phyloP scores from a whole-genome alignment of 2,329 filamentous ascomycete genomes.

The Lachnellula arida region DNA sequence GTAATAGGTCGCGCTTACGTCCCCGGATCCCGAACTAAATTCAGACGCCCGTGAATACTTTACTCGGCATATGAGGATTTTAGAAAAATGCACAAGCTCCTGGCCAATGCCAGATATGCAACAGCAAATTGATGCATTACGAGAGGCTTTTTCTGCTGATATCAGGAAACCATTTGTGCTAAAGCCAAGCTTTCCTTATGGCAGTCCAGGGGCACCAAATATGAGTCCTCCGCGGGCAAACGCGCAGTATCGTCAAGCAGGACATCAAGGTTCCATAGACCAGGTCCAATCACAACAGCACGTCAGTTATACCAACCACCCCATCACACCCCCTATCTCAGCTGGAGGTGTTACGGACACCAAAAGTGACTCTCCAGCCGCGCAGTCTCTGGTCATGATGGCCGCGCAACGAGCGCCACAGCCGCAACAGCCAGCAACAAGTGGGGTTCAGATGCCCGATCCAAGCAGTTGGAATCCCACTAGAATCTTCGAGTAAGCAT shows the following conservation, averaged over 20 bases:
- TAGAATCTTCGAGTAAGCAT: conserved; percentile 81
- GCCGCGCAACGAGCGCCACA: conserved; percentile 45
- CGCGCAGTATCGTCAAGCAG: conserved; percentile 27
- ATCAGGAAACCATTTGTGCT: conserved; percentile 79
- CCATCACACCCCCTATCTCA: conserved; percentile 78
- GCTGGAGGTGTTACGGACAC: conserved; percentile 61
- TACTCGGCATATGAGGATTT: conserved; percentile 85
- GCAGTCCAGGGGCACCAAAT: conserved; percentile 53
- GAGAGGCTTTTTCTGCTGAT: conserved; percentile 88
- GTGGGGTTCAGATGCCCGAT: conserved; percentile 58
- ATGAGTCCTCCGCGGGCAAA: conserved; percentile 22
- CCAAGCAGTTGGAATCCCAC: conserved; percentile 76
- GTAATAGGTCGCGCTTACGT: conserved; percentile 79
- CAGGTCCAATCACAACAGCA: conserved; percentile 47
- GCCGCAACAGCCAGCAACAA: conserved; percentile 31
- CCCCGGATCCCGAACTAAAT: conserved; percentile 84
- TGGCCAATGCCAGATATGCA: conserved; percentile 91
- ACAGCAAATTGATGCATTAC: conserved; percentile 80
- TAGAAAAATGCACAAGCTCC: conserved; percentile 76
- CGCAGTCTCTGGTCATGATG: conserved; percentile 70
- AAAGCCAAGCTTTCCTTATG: conserved; percentile 81
- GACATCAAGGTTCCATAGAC: conserved; percentile 27
- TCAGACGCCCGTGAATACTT: conserved; percentile 84
- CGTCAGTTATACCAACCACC: conserved; percentile 65
- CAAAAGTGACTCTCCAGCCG: conserved; percentile 71